Evolutionary conservation across 2,329 filamentous ascomycete species (phyloP), one percentile per base, ranked within the genome.

Genomic region (Tolypocladium capitatum): DNA sequence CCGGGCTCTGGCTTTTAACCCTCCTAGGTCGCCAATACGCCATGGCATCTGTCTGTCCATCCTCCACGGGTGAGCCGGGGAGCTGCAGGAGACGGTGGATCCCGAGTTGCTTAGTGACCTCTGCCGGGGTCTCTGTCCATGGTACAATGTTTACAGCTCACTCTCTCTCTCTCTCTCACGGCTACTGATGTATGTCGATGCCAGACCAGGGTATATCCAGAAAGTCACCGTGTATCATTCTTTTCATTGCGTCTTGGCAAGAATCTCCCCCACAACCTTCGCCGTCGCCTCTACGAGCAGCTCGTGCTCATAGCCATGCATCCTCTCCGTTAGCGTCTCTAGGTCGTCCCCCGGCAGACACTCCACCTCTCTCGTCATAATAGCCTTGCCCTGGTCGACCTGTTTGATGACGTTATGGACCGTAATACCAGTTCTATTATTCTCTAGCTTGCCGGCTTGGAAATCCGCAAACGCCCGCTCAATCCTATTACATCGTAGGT

Each of bases 331-430:
- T 28, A 95, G 71, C 45, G 76, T 74, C 32, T 80, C 74, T 48
- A 91, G 58, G 24, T 71, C 73, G 58, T 87, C 81, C 33, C 78
- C 80, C 43, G 76, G 71, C 54, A 40, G 36, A n/a, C 76, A 80
- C 48, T 79, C 72, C 24, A 95, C 50, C 48, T 57, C 51, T 10
- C 53, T 38, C 18, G 48, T 48, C 34, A 54, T 59, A 56, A 94
- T 83, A 10, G 86, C 82, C 53, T 76, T 71, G 2, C 89, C 89
- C 58, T 83, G 76, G 68, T 95, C 89, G 47, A 95, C 87, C 62
- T 91, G 80, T 9, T 69, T 71, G 52, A 86, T 81, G 43, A 94
- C 88, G 65, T 90, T 83, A 67, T 95, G 89, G 16, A 88, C 80
- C 90, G 94, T 95, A 47, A 94, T 82, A 1, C 90, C 89, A 0